Conservation (phyloP, 768 basidiomycete genomes). For the Tephrocybe sp. region DNA sequence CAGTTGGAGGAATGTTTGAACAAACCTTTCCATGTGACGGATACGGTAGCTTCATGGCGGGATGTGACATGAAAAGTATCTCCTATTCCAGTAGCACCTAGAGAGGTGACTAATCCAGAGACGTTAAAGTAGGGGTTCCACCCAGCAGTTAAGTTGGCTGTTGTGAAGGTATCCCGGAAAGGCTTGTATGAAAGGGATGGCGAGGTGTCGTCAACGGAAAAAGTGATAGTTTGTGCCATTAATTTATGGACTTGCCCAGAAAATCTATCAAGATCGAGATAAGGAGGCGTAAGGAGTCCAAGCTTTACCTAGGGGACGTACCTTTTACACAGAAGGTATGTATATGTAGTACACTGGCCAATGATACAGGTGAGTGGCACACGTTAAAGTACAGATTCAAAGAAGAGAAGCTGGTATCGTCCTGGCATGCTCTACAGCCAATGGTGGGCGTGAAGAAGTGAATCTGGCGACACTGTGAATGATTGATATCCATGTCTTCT, state of each 20-base stretch:
- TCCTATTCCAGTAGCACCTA: slow-evolving; percentile 50
- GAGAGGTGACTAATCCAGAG: slow-evolving; percentile 45
- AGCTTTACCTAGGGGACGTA: background rate
- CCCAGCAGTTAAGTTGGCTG: slow-evolving; percentile 49
- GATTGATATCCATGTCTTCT: slow-evolving; percentile 6
- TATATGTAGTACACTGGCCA: background rate
- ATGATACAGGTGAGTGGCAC: background rate
- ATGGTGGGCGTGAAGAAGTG: background rate
- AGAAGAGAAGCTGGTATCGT: background rate
- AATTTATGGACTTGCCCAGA: slow-evolving; percentile 4
- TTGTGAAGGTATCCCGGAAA: slow-evolving; percentile 53
- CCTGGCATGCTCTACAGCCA: slow-evolving; percentile 1
- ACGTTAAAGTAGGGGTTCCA: slow-evolving; percentile 67
- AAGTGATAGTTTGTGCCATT: slow-evolving; percentile 16
- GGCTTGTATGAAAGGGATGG: slow-evolving; percentile 64
- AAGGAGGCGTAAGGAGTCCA: background rate
- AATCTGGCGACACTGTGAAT: background rate
- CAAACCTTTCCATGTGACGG: slow-evolving; percentile 64
- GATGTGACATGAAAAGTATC: slow-evolving; percentile 65
- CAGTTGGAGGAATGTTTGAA: background rate
- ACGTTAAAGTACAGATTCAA: background rate
- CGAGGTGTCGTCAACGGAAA: slow-evolving; percentile 62
- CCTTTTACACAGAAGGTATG: background rate
- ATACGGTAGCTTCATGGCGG: slow-evolving; percentile 53
- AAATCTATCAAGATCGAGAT: background rate